These are phyloP conservation scores for Daldinia vernicosa DNA, from an alignment of 495 filamentous ascomycete species.

Conservation along the genomic window DNA sequence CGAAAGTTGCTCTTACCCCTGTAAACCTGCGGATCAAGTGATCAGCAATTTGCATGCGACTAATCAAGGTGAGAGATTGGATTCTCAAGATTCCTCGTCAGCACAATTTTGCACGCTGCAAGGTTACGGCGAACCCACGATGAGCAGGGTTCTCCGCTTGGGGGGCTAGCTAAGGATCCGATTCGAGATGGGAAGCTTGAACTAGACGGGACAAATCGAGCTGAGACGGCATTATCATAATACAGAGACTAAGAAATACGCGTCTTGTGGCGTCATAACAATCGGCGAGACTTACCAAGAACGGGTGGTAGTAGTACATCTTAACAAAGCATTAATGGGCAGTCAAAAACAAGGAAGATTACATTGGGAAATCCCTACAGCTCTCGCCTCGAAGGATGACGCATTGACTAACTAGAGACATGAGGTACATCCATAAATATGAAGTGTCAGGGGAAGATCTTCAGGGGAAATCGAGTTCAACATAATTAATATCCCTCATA, in stretches of 20 bases:
- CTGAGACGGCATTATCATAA: background rate
- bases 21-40: constrained; percentile 30
- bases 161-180: constrained; percentile 6
- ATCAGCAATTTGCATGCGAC: constrained; percentile 30
- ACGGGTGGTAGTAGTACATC: background rate
- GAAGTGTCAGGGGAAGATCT: background rate
- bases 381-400: background rate
- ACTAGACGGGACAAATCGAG: background rate
- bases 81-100: constrained; percentile 12
- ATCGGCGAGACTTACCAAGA: constrained; percentile 8
- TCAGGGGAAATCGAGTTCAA: background rate
- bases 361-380: background rate
- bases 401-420: background rate
- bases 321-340: background rate
- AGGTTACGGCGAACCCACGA: constrained; percentile 26
- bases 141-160: constrained; percentile 39
- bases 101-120: constrained; percentile 17
- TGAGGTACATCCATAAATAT: background rate
- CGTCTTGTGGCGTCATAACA: constrained; percentile 1
- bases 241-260: background rate
- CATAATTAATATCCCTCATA: background rate
- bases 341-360: background rate
- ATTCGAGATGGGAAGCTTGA: constrained; percentile 8
- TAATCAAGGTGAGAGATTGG: constrained; percentile 28
- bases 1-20: constrained; percentile 7